phyloP scores from a whole-genome alignment of 73 alveolate species.

The Tetrahymena thermophila region DNA sequence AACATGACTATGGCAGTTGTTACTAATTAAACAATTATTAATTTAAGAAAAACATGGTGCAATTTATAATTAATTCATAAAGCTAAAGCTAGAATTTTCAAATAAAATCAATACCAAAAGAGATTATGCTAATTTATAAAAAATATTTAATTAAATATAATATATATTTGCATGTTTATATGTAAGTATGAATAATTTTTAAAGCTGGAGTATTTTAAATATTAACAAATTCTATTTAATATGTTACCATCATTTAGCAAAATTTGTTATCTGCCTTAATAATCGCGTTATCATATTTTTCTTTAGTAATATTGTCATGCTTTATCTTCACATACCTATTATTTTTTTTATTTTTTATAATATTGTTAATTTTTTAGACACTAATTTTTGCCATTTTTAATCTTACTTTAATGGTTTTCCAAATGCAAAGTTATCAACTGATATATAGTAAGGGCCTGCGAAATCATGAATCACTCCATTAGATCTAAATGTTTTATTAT shows the following conservation, averaged over 20 bases:
- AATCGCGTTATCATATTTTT: conserved; percentile 15
- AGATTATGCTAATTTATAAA: not conserved
- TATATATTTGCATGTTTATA: no score
- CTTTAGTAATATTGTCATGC: not conserved
- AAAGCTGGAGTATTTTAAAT: no score
- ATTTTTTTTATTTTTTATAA: no score
- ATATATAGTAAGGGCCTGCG: conserved; percentile 87
- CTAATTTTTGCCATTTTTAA: conserved; percentile 20
- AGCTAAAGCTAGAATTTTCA: not conserved
- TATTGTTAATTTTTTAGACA: not conserved
- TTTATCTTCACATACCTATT: not conserved
- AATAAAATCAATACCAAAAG: not conserved
- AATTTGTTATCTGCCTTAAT: conserved; percentile 21
- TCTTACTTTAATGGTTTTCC: conserved; percentile 84
- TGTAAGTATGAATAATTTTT: no score
- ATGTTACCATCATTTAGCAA: conserved; percentile 4
- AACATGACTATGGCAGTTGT: conserved; percentile 66
- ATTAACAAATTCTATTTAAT: not conserved
- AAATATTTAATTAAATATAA: not conserved
- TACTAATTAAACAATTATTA: not conserved
- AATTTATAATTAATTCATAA: no score
- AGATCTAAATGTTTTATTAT: conserved; percentile 18
- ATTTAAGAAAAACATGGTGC: no score
- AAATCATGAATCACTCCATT: conserved; percentile 90
- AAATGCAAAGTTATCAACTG: conserved; percentile 89